Evolutionary conservation across 345 rosid genomes (phyloP).

Genomic region (Arabis alpina): DNA sequence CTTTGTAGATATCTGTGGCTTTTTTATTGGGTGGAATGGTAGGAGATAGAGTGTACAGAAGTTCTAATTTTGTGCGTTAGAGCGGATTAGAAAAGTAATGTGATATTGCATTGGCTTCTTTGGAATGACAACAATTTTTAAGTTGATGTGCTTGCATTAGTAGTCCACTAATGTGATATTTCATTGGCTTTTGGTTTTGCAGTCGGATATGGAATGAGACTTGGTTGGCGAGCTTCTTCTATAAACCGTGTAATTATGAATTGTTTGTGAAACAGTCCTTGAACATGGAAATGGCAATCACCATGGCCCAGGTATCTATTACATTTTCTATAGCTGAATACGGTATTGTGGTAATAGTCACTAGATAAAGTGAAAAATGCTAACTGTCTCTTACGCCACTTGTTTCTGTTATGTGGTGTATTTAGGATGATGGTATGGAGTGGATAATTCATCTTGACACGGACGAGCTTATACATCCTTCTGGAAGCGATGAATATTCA

Average conservation of each 20-base stretch:
- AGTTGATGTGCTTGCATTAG: background rate
- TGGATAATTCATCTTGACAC: slow-evolving; percentile 99
- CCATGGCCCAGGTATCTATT: slow-evolving; percentile 87
- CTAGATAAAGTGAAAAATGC: background rate
- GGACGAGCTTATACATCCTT: slow-evolving; percentile 85
- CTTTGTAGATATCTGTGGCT: slow-evolving; percentile 15
- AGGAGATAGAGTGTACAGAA: slow-evolving; percentile 10
- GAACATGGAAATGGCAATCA: slow-evolving; percentile 98
- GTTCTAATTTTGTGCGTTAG: background rate
- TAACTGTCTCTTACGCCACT: background rate
- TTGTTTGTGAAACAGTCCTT: slow-evolving; percentile 96
- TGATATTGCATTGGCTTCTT: background rate
- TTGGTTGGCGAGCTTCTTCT: slow-evolving; percentile 92
- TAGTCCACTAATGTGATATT: background rate
- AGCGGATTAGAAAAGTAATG: background rate
- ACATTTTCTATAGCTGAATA: slow-evolving; percentile 18
- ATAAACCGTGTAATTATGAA: slow-evolving; percentile 93
- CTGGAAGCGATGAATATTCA: slow-evolving; percentile 79
- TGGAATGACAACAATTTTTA: background rate
- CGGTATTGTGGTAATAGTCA: background rate
- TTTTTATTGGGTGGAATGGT: slow-evolving; percentile 1
- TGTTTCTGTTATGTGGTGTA: slow-evolving; percentile 3
- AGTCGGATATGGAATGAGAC: slow-evolving; percentile 99
- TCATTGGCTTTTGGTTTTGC: slow-evolving; percentile 30
- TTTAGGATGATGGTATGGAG: slow-evolving; percentile 77